phyloP scores from a whole-genome alignment of 805 yeast genomes.

The Pichia nakasei region DNA sequence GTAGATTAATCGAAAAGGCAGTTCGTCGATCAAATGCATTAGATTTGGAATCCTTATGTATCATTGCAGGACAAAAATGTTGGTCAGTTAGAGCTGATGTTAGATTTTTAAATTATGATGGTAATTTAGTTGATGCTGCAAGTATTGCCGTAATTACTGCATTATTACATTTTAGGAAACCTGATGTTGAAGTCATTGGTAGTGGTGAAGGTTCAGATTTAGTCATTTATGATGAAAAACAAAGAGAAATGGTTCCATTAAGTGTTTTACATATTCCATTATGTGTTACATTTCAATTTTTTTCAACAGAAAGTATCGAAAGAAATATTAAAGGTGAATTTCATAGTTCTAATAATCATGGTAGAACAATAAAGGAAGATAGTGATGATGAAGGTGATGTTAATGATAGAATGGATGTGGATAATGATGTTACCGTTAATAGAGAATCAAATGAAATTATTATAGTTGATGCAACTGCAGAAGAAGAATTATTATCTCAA shows the following conservation, averaged over 20 bases:
- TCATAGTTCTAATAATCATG: not conserved
- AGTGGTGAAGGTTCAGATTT: conserved; percentile 35
- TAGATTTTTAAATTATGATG: conserved; percentile 83
- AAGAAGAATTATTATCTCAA: conserved; percentile 69
- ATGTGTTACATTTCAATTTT: conserved; percentile 83
- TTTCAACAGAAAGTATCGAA: conserved; percentile 56
- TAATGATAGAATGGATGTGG: conserved; percentile 3
- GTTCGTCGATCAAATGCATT: conserved; percentile 84
- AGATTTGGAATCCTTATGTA: conserved; percentile 85
- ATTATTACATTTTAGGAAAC: conserved; percentile 70
- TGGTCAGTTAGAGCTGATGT: conserved; percentile 90
- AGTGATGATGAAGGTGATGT: conserved; percentile 5
- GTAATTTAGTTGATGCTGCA: conserved; percentile 84
- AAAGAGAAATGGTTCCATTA: conserved; percentile 80
- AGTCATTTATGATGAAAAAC: conserved; percentile 60
- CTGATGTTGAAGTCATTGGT: conserved; percentile 69
- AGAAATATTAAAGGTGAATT: conserved; percentile 55
- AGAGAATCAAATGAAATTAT: conserved; percentile 31
- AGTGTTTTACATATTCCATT: conserved; percentile 84
- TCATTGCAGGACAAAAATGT: conserved; percentile 82
- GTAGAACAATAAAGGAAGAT: conserved; percentile 2
- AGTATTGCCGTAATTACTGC: conserved; percentile 88
- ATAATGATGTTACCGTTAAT: not conserved
- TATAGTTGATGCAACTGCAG: conserved; percentile 64
- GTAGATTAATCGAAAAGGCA: conserved; percentile 84